Evolutionary conservation across 768 basidiomycete species (phyloP).

Genomic region (Exidia glandulosa): DNA sequence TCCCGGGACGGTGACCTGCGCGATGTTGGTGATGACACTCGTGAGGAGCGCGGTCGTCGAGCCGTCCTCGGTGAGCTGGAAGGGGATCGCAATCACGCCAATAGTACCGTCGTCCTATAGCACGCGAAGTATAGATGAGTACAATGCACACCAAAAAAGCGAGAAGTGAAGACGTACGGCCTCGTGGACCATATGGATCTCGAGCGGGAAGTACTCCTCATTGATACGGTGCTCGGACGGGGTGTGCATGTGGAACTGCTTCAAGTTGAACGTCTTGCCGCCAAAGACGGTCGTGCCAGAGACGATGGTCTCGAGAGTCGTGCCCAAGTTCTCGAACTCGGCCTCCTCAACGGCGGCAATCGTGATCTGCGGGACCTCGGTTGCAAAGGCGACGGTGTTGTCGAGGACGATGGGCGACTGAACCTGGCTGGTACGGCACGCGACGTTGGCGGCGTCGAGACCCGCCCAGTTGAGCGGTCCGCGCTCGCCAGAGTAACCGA

Average conservation of each 20-base stretch:
- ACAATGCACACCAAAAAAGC: neutral
- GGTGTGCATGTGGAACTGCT: neutral
- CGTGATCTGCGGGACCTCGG: neutral
- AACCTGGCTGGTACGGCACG: neutral
- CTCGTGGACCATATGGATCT: neutral
- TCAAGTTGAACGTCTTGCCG: neutral
- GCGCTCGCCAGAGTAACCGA: neutral
- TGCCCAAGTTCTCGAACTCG: neutral
- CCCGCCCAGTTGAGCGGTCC: neutral
- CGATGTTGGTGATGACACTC: neutral
- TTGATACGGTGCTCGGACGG: neutral
- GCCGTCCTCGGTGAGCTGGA: slow-evolving; percentile 1
- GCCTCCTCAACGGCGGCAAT: neutral
- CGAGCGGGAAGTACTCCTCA: neutral
- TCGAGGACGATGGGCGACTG: neutral
- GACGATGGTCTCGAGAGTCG: neutral
- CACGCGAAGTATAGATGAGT: neutral
- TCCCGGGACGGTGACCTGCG: neutral
- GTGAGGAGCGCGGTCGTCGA: neutral
- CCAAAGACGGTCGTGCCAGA: neutral
- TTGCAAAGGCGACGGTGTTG: neutral
- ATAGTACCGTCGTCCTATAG: neutral
- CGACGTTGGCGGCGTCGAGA: neutral
- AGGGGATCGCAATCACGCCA: neutral
- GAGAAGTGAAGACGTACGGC: neutral